A percentile compares a stretch with the other conserved stretches of the same genome.
Evolutionary conservation across 1,284 basidiomycete genomes (phyloP).

Genomic region (Ceratobasidium theobromae): DNA sequence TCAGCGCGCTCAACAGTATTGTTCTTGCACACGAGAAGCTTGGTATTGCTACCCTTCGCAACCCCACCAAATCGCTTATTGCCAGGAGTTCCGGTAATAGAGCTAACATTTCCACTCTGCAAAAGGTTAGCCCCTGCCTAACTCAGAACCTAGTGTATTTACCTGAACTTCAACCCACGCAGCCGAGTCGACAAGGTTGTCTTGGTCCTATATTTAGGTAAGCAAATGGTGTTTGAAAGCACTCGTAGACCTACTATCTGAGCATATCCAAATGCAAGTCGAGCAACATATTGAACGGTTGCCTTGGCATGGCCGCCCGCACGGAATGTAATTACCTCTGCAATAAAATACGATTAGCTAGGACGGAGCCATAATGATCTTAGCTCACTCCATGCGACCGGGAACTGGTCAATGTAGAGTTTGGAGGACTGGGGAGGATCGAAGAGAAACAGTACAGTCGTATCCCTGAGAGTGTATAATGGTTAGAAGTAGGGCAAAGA

Average conservation of each 20-base stretch:
- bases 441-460: conserved; percentile 4
- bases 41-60: not conserved
- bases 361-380: not conserved
- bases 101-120: not conserved
- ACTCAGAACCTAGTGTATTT: not conserved
- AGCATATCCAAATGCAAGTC: not conserved
- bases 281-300: not conserved
- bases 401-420: conserved; percentile 9
- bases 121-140: not conserved
- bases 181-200: not conserved
- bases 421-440: not conserved
- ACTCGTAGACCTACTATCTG: not conserved
- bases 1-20: not conserved
- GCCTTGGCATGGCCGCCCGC: not conserved
- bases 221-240: not conserved
- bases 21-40: not conserved
- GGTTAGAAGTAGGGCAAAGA: not conserved
- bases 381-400: conserved; percentile 10
- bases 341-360: not conserved
- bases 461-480: not conserved
- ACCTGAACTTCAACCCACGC: conserved; percentile 6
- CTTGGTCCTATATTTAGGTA: not conserved
- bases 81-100: not conserved
- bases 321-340: not conserved
- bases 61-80: not conserved